These are phyloP conservation scores for Thermothelomyces thermophilus DNA, from an alignment of 2,329 filamentous ascomycete genomes.

Conservation along the genomic window DNA sequence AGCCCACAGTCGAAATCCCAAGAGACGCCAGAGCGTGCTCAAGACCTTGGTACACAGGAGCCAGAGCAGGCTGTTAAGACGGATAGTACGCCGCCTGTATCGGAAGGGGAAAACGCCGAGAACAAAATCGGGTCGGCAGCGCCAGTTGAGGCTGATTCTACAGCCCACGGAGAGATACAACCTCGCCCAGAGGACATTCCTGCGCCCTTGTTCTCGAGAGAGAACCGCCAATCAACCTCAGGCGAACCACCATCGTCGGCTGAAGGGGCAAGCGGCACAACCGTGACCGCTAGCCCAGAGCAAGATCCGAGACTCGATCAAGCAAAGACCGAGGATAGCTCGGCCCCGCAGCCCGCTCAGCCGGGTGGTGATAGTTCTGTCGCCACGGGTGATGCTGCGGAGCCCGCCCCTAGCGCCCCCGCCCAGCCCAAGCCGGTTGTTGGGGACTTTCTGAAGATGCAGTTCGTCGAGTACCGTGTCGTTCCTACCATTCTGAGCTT, in stretches of 20 bases:
- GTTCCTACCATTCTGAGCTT: slow-evolving; percentile 95
- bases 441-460: slow-evolving; percentile 89
- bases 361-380: slow-evolving; percentile 28
- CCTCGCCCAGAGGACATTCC: slow-evolving; percentile 52
- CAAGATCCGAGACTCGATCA: not conserved
- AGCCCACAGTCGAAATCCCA: not conserved
- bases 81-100: slow-evolving; percentile 28
- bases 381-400: slow-evolving; percentile 20
- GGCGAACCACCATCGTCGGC: slow-evolving; percentile 1
- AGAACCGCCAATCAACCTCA: not conserved
- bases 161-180: slow-evolving; percentile 12
- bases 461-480: slow-evolving; percentile 90
- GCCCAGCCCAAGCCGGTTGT: slow-evolving; percentile 59
- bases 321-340: slow-evolving; percentile 6
- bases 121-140: slow-evolving; percentile 2
- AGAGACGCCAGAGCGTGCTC: not conserved
- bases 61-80: slow-evolving; percentile 14
- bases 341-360: slow-evolving; percentile 5
- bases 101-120: slow-evolving; percentile 1
- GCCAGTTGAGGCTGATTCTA: slow-evolving; percentile 4
- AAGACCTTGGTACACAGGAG: not conserved
- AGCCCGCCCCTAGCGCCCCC: slow-evolving; percentile 16
- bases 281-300: slow-evolving; percentile 1
- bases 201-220: slow-evolving; percentile 49
- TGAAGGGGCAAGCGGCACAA: slow-evolving; percentile 2